These are phyloP conservation scores for Thymus quinquecostatus DNA, from an alignment of 257 asterid species.

Conservation along the genomic window DNA sequence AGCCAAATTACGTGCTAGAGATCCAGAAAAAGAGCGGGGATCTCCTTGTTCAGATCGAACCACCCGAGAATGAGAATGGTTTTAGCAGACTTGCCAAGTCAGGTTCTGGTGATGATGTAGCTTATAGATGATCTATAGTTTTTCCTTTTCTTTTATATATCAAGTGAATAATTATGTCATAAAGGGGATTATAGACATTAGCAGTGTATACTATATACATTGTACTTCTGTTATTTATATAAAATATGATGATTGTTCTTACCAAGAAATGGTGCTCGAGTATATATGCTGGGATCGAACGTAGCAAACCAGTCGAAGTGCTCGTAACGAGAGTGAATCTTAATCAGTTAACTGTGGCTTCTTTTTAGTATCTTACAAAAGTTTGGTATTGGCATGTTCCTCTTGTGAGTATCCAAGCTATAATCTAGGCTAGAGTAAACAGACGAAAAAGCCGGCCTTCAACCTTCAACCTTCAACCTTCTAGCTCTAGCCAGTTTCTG, in stretches of 20 bases:
- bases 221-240: background rate
- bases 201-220: background rate
- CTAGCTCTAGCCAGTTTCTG: constrained; percentile 7
- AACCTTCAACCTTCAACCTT: background rate
- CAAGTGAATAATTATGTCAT: background rate
- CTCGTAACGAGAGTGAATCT: background rate
- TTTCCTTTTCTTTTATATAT: background rate
- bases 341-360: background rate
- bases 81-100: constrained; percentile 32
- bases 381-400: constrained; percentile 10
- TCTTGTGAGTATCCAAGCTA: constrained; percentile 4
- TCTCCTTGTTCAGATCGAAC: constrained; percentile 35
- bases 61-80: constrained; percentile 38
- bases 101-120: constrained; percentile 28
- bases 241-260: constrained; percentile 4
- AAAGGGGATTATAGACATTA: background rate
- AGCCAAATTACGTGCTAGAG: constrained; percentile 54
- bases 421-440: background rate
- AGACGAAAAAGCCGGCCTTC: constrained; percentile 32
- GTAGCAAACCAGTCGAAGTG: background rate
- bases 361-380: too few relatives aligned
- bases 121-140: constrained; percentile 35
- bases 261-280: background rate
- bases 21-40: constrained; percentile 54
- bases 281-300: background rate